Percentiles rank a stretch among this genome's conserved stretches.
Conservation (phyloP, 2,329 filamentous ascomycete species). For the Xylaria sp. region DNA sequence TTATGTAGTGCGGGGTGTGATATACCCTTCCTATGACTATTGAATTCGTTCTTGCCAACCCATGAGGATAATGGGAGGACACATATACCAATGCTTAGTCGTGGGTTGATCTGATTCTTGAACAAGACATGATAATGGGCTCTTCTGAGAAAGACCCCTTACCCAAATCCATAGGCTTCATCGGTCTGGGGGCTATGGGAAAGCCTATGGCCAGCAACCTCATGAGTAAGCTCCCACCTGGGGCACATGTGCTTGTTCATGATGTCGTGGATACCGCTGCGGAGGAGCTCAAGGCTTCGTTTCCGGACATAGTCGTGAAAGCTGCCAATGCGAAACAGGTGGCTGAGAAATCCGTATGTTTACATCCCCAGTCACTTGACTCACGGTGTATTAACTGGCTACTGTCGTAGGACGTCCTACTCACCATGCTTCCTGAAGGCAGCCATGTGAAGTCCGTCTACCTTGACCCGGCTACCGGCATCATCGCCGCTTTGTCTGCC, state of each 20-base stretch:
- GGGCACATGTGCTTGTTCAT: conserved; percentile 49
- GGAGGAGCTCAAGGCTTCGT: conserved; percentile 46
- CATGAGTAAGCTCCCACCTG: conserved; percentile 46
- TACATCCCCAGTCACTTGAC: not conserved
- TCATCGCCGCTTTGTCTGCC: conserved; percentile 42
- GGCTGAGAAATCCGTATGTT: conserved; percentile 50
- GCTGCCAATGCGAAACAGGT: conserved; percentile 50
- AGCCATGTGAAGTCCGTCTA: conserved; percentile 70
- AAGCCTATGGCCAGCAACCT: conserved; percentile 55
- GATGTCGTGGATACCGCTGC: conserved; percentile 49
- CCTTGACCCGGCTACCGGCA: conserved; percentile 45
- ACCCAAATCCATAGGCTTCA: conserved; percentile 40
- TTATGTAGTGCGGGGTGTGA: no score
- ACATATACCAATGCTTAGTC: no score
- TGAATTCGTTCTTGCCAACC: no score
- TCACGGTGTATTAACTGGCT: not conserved
- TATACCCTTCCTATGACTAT: no score
- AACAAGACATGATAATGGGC: no score
- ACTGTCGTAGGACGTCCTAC: conserved; percentile 58
- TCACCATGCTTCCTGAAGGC: conserved; percentile 72
- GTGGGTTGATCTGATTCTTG: no score
- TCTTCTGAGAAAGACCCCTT: not conserved
- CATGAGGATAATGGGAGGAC: no score
- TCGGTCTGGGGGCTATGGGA: conserved; percentile 60
- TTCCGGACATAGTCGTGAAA: conserved; percentile 42